Conservation (phyloP, 2,329 filamentous ascomycete species). For the Elsinoe perseae region DNA sequence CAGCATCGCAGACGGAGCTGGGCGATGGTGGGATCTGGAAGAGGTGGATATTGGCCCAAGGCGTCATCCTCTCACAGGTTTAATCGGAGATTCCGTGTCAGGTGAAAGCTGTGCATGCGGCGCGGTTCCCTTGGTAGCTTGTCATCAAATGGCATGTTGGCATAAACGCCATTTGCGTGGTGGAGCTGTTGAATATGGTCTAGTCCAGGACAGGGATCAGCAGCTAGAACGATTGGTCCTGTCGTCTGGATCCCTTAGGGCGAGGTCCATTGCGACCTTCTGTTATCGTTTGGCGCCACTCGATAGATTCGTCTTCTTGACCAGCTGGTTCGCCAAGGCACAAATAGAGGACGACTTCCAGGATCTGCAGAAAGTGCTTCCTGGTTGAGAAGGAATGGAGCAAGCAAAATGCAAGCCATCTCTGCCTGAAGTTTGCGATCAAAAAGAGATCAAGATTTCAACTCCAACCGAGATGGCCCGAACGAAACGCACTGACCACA, state of each 20-base stretch:
- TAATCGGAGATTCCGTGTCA: constrained; percentile 10
- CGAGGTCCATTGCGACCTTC: constrained; percentile 3
- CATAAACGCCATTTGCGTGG: not conserved
- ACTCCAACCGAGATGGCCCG: not conserved
- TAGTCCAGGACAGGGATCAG: constrained; percentile 3
- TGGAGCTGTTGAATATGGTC: constrained; percentile 7
- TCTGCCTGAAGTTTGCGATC: not conserved
- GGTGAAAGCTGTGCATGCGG: constrained; percentile 5
- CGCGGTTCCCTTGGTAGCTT: not conserved
- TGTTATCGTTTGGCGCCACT: constrained; percentile 10
- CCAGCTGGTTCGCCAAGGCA: not conserved
- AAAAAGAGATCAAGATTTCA: not conserved
- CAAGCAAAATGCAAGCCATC: not conserved
- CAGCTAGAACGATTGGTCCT: constrained; percentile 11
- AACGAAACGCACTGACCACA: not conserved
- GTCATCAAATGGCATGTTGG: not conserved
- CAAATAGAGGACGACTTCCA: not conserved
- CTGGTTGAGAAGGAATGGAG: not conserved
- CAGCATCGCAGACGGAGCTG: constrained; percentile 6
- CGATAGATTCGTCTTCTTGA: not conserved
- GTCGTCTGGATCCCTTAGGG: constrained; percentile 1
- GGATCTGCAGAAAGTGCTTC: not conserved
- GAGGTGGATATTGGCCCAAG: constrained; percentile 5
- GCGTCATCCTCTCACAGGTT: constrained; percentile 7
- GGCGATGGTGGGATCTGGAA: not conserved